A percentile compares a stretch with the other conserved stretches of the same genome.
phyloP scores from a whole-genome alignment of 2,329 filamentous ascomycete genomes.

The Aspergillus quadricinctus region DNA sequence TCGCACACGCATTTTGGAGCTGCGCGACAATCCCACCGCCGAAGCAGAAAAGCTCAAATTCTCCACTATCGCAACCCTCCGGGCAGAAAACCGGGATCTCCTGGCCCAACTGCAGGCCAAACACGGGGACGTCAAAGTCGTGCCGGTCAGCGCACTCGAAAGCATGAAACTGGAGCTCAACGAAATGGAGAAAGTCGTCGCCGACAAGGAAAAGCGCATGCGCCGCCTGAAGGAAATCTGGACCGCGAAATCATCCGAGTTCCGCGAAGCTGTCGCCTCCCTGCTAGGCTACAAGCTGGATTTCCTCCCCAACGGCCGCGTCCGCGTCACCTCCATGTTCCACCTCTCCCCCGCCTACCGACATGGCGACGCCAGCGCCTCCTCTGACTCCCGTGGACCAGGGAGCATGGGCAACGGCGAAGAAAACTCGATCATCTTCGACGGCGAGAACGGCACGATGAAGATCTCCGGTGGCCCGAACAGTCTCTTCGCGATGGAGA shows the following conservation, averaged over 20 bases:
- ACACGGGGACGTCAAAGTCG: constrained; percentile 51
- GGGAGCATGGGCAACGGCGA: constrained; percentile 45
- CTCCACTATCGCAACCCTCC: constrained; percentile 69
- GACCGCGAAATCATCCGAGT: constrained; percentile 85
- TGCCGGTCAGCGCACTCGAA: constrained; percentile 73
- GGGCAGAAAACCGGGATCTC: constrained; percentile 79
- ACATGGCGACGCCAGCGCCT: constrained; percentile 45
- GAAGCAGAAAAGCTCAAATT: constrained; percentile 81
- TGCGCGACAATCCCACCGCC: constrained; percentile 88
- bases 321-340: constrained; percentile 83
- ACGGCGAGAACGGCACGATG: constrained; percentile 94
- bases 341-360: constrained; percentile 58
- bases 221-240: constrained; percentile 88
- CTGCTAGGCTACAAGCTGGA: constrained; percentile 92
- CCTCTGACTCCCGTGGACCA: constrained; percentile 53
- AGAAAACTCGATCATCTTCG: constrained; percentile 68
- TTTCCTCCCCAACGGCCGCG: constrained; percentile 95
- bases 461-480: constrained; percentile 89
- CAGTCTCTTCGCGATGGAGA: constrained; percentile 79
- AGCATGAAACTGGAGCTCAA: constrained; percentile 71
- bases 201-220: constrained; percentile 71
- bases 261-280: constrained; percentile 88
- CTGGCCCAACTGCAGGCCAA: constrained; percentile 63
- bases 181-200: constrained; percentile 65
- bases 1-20: constrained; percentile 75